A percentile compares a stretch with the other conserved stretches of the same genome.
phyloP scores from a whole-genome alignment of 805 yeast genomes.

The Sporopachydermia lactativora region DNA sequence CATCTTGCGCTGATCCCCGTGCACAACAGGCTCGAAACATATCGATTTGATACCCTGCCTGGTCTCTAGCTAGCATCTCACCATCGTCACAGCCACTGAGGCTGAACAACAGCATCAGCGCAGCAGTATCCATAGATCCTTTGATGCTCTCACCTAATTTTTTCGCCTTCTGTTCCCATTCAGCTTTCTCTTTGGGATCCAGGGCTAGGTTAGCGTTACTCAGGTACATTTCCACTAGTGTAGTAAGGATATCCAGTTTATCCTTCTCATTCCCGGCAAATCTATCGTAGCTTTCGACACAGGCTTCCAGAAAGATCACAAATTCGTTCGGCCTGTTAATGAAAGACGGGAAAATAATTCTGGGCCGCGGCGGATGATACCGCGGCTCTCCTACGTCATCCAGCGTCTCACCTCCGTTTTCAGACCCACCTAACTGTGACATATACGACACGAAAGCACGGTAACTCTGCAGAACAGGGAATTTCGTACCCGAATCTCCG shows the following conservation, averaged over 20 bases:
- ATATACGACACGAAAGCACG: conserved; percentile 44
- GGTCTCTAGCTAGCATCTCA: conserved; percentile 13
- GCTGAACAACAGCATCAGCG: conserved; percentile 42
- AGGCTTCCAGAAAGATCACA: conserved; percentile 86
- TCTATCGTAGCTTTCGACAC: conserved; percentile 61
- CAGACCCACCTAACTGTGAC: conserved; percentile 16
- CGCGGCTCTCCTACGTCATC: conserved; percentile 32
- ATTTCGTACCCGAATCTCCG: conserved; percentile 11
- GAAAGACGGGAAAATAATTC: conserved; percentile 75
- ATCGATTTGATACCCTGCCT: conserved; percentile 39
- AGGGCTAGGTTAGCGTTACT: conserved; percentile 33
- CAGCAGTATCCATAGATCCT: conserved; percentile 37
- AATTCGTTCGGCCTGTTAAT: conserved; percentile 78
- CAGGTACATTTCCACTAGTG: conserved; percentile 73
- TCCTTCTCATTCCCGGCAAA: conserved; percentile 63
- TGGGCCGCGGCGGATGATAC: conserved; percentile 85
- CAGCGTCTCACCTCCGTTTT: conserved; percentile 7
- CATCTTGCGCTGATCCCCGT: conserved; percentile 39
- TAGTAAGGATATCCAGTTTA: conserved; percentile 56
- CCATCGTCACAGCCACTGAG: conserved; percentile 24
- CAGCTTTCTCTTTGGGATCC: conserved; percentile 21
- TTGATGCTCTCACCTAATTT: conserved; percentile 32
- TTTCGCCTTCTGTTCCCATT: conserved; percentile 59
- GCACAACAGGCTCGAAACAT: conserved; percentile 53
- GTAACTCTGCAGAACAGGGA: conserved; percentile 33